Conservation (phyloP, 345 rosid genomes). For the Chamaenerion angustifolium region DNA sequence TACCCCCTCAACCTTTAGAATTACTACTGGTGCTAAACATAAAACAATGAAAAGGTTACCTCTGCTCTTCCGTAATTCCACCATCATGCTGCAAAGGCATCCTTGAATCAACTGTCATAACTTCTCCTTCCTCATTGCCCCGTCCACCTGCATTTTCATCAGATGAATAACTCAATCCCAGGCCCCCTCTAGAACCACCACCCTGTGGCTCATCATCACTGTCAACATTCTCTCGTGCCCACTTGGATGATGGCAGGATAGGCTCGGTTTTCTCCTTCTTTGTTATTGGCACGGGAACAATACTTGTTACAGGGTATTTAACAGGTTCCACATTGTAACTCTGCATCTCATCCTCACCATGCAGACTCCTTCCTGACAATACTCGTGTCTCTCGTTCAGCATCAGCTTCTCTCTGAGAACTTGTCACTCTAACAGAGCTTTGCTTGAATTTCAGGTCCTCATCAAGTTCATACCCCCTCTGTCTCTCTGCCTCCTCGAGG, state of each 20-base stretch:
- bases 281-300: constrained; percentile 10
- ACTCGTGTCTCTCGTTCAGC: constrained; percentile 32
- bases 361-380: constrained; percentile 30
- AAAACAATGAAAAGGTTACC: constrained; percentile 24
- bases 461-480: constrained; percentile 66
- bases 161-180: constrained; percentile 71
- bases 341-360: constrained; percentile 31
- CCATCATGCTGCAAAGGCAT: constrained; percentile 38
- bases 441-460: constrained; percentile 53
- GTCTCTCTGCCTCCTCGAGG: constrained; percentile 92
- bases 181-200: constrained; percentile 20
- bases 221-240: constrained; percentile 93
- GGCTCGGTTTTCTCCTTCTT: constrained; percentile 69
- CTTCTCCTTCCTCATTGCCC: constrained; percentile 49
- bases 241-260: constrained; percentile 77
- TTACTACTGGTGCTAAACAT: too few relatives aligned
- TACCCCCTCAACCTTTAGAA: too few relatives aligned
- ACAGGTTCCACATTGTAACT: constrained; percentile 26
- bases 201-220: constrained; percentile 73
- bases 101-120: constrained; percentile 32
- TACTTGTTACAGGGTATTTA: background rate
- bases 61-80: constrained; percentile 80
- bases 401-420: constrained; percentile 36
- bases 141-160: constrained; percentile 62
- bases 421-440: constrained; percentile 32